Conservation (phyloP, 2,329 filamentous ascomycete species). For the Xylaria sp. region DNA sequence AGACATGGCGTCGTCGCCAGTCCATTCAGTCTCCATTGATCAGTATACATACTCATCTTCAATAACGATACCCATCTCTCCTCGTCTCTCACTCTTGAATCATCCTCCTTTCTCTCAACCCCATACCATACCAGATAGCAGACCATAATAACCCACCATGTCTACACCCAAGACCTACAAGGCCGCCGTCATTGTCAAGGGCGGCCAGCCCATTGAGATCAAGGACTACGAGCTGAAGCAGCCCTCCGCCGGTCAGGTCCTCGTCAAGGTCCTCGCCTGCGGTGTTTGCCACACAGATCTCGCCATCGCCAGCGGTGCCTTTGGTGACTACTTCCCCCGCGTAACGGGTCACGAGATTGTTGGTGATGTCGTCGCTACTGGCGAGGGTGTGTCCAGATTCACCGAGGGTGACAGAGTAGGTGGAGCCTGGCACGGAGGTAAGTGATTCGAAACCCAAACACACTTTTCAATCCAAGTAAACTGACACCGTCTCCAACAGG, state of each 20-base stretch:
- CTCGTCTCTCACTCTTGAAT: background rate
- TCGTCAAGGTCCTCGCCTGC: conserved; percentile 57
- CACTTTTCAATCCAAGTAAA: background rate
- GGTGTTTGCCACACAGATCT: conserved; percentile 56
- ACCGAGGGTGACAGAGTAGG: conserved; percentile 50
- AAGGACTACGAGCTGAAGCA: conserved; percentile 46
- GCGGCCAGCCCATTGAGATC: conserved; percentile 43
- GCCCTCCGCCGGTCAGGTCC: conserved; percentile 47
- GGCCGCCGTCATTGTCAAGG: conserved; percentile 49
- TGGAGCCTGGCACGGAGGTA: conserved; percentile 43
- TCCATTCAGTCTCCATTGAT: background rate
- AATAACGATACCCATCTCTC: background rate
- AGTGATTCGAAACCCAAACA: background rate
- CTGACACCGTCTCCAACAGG: conserved; percentile 15
- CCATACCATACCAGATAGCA: background rate
- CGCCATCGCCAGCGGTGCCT: conserved; percentile 31
- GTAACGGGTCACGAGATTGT: conserved; percentile 59
- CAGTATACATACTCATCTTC: background rate
- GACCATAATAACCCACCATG: background rate
- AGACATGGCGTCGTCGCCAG: background rate
- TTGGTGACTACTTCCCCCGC: conserved; percentile 36
- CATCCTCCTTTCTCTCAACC: background rate
- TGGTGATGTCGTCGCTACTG: conserved; percentile 51
- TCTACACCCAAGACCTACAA: conserved; percentile 41
- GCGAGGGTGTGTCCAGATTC: conserved; percentile 47